Conservation (phyloP, 768 basidiomycete species). For the Mrakia frigida region DNA sequence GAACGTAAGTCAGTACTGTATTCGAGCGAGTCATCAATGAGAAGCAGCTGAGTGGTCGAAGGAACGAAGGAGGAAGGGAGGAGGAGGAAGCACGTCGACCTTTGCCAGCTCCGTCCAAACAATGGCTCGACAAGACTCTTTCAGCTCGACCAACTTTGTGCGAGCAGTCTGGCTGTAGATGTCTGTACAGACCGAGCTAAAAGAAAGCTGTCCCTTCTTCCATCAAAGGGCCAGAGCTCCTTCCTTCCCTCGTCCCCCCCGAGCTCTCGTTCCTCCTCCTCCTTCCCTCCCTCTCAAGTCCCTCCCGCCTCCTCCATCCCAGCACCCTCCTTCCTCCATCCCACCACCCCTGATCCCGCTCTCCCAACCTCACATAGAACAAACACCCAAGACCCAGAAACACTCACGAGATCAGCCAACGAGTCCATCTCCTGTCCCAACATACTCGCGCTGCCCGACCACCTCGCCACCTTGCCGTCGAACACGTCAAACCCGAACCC, state of each 20-base stretch:
- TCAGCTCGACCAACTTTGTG: too few relatives aligned
- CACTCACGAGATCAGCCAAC: slow-evolving; percentile 82
- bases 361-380: not conserved
- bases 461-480: slow-evolving; percentile 95
- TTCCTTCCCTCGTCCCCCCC: not conserved
- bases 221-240: not conserved
- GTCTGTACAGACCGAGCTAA: too few relatives aligned
- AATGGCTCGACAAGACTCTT: too few relatives aligned
- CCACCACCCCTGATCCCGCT: not conserved
- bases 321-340: not conserved
- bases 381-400: not conserved
- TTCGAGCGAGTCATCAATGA: too few relatives aligned
- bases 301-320: not conserved
- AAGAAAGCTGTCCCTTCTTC: not conserved
- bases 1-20: not conserved
- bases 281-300: not conserved
- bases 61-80: not conserved
- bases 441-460: slow-evolving; percentile 92
- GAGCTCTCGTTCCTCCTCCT: not conserved
- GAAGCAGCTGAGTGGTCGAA: not conserved
- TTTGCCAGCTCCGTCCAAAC: not conserved
- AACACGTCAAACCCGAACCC: slow-evolving; percentile 97
- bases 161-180: too few relatives aligned
- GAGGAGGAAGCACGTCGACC: not conserved
- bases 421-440: slow-evolving; percentile 96